phyloP scores from a whole-genome alignment of 1,139 yeast species.

The Ogataea hybrid region DNA sequence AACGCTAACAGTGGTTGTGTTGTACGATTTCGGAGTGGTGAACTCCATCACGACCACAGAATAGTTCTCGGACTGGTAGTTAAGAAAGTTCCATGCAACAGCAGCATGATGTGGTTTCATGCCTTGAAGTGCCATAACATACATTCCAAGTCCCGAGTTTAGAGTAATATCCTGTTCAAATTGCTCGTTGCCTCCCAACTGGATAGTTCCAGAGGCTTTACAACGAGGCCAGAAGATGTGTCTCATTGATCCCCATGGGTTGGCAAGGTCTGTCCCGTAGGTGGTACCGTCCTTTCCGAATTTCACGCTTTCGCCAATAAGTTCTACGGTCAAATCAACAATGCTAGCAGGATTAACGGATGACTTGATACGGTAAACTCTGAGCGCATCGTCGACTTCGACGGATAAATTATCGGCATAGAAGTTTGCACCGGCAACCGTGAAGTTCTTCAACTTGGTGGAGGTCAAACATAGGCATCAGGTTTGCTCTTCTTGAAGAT shows the following conservation, averaged over 20 bases:
- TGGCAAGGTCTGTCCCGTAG: conserved; percentile 69
- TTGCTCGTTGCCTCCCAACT: conserved; percentile 18
- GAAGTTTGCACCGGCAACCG: conserved; percentile 72
- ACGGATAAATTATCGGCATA: conserved; percentile 70
- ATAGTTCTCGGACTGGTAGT: conserved; percentile 75
- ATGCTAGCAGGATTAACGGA: conserved; percentile 67
- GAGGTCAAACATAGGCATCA: conserved; percentile 71
- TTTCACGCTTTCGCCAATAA: conserved; percentile 78
- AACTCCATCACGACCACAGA: conserved; percentile 92
- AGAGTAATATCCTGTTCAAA: conserved; percentile 21
- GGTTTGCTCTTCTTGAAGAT: conserved; percentile 55
- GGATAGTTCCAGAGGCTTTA: conserved; percentile 60
- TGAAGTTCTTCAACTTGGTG: conserved; percentile 78
- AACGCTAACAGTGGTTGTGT: conserved; percentile 72
- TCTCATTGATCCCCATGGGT: conserved; percentile 98
- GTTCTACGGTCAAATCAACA: conserved; percentile 64
- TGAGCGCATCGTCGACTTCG: conserved; percentile 52
- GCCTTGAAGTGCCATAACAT: conserved; percentile 97
- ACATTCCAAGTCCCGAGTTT: conserved; percentile 47
- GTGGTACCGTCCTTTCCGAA: conserved; percentile 88
- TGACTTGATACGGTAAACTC: conserved; percentile 57
- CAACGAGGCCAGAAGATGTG: conserved; percentile 97
- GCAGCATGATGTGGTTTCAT: conserved; percentile 99
- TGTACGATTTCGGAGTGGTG: conserved; percentile 90
- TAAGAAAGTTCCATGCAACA: conserved; percentile 90